Evolutionary conservation across 2,329 filamentous ascomycete species (phyloP), one percentile per base, ranked within the genome.

Genomic region (Alternaria panax): DNA sequence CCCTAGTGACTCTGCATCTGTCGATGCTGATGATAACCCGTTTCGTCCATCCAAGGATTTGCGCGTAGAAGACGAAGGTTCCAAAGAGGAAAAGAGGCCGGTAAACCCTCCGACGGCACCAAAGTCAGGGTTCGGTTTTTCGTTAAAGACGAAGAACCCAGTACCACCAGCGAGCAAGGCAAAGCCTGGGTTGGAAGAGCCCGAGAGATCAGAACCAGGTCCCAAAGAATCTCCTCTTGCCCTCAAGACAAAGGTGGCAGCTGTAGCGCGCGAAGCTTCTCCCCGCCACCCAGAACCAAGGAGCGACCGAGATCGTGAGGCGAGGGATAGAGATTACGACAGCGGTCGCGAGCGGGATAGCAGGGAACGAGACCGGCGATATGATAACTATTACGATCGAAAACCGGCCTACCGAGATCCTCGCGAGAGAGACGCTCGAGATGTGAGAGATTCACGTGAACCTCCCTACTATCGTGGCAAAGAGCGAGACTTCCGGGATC

Each of bases 81-180:
- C 83, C 22, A 85, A 86, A 50, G 80, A 82, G 12, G 78, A 78
- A 24, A 78, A 81, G 52, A 83, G 85, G 57, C 81, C 83, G 54
- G 86, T 87, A 38, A 79, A 84, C 2, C 82, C 85, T 20, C 81
- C 83, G 2, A 84, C 86, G 82, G 85, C 60, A 72, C 79, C 60
- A 76, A 82, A 73, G 47, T 81, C 82, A 59, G 81, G 81, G 3
- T 96, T 97, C 72, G 96, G 92, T 75, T 98, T 98, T 76, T 92
- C 93, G 1, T 92, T 98, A 78, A 97, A 97, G 75, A 86, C 89
- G 9, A 86, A 90, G 41, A 85, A 83, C 11, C 83, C 85, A 3
- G 83, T 88, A 20, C 80, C 81, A 25, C 81, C 85, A 62, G 81
- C 83, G 57, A 80, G 81, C 46, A 84, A 84, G 62, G 78, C 81